A percentile compares a stretch with the other conserved stretches of the same genome.
These are phyloP conservation scores for Chionographis japonica DNA, from an alignment of 106 monocot genomes.

Conservation along the genomic window DNA sequence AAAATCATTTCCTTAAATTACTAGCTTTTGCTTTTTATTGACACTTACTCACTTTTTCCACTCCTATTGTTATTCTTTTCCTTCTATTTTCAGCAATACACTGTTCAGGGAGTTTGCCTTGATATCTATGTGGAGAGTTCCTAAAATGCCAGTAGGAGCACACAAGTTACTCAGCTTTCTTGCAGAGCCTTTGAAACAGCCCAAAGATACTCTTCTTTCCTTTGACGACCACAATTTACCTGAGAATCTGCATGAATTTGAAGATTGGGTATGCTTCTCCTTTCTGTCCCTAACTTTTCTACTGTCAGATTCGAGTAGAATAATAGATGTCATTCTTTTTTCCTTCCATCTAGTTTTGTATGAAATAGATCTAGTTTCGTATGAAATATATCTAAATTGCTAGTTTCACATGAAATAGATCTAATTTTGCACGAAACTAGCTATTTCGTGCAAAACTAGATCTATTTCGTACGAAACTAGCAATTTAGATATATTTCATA, in stretches of 20 bases:
- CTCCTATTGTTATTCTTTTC: not conserved
- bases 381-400: no score
- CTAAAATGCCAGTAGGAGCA: conserved; percentile 90
- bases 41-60: not conserved
- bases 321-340: not conserved
- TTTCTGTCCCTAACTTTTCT: not conserved
- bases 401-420: no score
- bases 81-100: conserved; percentile 53
- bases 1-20: not conserved
- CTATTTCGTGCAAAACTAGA: no score
- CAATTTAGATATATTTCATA: no score
- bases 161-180: conserved; percentile 90
- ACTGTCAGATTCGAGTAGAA: not conserved
- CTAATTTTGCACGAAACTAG: no score
- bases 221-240: conserved; percentile 53
- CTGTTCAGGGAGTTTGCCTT: conserved; percentile 96
- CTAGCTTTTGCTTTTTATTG: not conserved
- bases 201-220: conserved; percentile 57
- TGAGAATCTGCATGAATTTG: conserved; percentile 83
- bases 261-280: conserved; percentile 81
- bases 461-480: no score
- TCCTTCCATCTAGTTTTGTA: not conserved
- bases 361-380: no score
- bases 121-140: conserved; percentile 97
- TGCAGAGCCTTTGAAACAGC: conserved; percentile 89